Evolutionary conservation across 345 rosid species (phyloP).

Genomic region (Boechera stricta): DNA sequence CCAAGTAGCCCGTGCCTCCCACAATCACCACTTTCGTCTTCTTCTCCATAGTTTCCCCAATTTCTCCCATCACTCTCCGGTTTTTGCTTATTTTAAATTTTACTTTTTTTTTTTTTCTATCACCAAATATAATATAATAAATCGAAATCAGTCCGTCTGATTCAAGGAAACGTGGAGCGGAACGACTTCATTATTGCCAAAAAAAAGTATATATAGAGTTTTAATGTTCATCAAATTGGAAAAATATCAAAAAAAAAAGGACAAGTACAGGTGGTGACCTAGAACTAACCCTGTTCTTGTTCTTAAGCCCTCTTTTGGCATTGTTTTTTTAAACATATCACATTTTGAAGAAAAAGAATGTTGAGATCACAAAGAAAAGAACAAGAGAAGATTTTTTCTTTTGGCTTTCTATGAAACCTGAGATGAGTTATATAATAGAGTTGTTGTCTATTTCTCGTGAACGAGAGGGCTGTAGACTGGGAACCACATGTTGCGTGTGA

Average conservation of each 20-base stretch:
- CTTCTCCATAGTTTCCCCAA: slow-evolving; percentile 46
- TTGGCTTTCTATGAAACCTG: slow-evolving; percentile 32
- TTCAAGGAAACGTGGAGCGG: not conserved
- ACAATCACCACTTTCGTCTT: slow-evolving; percentile 68
- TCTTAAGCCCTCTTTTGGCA: slow-evolving; percentile 24
- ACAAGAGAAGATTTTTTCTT: not conserved
- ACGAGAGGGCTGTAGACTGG: slow-evolving; percentile 93
- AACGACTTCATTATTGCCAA: not conserved
- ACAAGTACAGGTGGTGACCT: slow-evolving; percentile 35
- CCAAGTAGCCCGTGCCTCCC: slow-evolving; percentile 92
- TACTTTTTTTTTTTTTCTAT: not conserved
- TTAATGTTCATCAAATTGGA: not conserved
- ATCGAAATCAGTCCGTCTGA: too few species aligned
- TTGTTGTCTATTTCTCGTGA: slow-evolving; percentile 68
- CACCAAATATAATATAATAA: too few species aligned
- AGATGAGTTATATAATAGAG: not conserved
- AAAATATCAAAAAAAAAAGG: slow-evolving; percentile 24
- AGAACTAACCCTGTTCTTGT: slow-evolving; percentile 40
- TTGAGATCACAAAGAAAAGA: slow-evolving; percentile 15
- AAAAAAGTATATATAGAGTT: not conserved
- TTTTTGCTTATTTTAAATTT: not conserved
- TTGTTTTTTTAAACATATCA: slow-evolving; percentile 12
- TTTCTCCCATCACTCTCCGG: not conserved
- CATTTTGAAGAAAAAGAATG: slow-evolving; percentile 32
- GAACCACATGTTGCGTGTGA: slow-evolving; percentile 83